phyloP scores from a whole-genome alignment of 2,329 filamentous ascomycete species.

The Didymella keratinophila region DNA sequence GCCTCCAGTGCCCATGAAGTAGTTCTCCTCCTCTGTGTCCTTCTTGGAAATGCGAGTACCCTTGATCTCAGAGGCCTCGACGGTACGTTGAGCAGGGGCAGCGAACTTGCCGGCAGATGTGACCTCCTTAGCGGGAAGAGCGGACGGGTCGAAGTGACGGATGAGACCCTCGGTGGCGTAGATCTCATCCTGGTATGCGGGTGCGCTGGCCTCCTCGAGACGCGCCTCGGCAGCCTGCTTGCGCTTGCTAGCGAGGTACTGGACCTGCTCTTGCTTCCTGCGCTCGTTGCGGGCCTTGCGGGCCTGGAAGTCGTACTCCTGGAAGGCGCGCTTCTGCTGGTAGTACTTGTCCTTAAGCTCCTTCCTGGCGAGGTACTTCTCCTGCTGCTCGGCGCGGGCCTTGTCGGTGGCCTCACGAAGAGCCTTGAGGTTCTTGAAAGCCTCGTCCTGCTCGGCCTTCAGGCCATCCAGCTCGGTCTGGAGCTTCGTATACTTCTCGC shows the following conservation, averaged over 20 bases:
- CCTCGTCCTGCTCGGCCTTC: conserved; percentile 90
- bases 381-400: conserved; percentile 84
- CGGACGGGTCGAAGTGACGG: conserved; percentile 85
- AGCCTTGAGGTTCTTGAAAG: conserved; percentile 84
- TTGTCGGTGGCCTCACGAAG: conserved; percentile 87
- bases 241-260: conserved; percentile 73
- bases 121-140: conserved; percentile 68
- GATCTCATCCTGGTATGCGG: conserved; percentile 93
- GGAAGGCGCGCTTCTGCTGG: conserved; percentile 79
- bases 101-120: conserved; percentile 69
- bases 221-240: conserved; percentile 78
- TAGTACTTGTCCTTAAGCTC: conserved; percentile 92
- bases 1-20: conserved; percentile 74
- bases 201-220: conserved; percentile 82
- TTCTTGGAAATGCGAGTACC: conserved; percentile 85
- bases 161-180: conserved; percentile 86
- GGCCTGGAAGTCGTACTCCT: conserved; percentile 83
- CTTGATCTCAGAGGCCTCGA: conserved; percentile 85
- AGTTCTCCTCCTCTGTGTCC: conserved; percentile 86
- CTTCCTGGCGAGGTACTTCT: conserved; percentile 81
- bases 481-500: conserved; percentile 83
- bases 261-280: conserved; percentile 80
- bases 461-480: conserved; percentile 88
- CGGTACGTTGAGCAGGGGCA: conserved; percentile 80
- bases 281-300: conserved; percentile 79